Evolutionary conservation across 192 early-diverging fungal genomes (phyloP), one percentile per base, ranked within the genome.

Genomic region (Backusella tarrabulga): DNA sequence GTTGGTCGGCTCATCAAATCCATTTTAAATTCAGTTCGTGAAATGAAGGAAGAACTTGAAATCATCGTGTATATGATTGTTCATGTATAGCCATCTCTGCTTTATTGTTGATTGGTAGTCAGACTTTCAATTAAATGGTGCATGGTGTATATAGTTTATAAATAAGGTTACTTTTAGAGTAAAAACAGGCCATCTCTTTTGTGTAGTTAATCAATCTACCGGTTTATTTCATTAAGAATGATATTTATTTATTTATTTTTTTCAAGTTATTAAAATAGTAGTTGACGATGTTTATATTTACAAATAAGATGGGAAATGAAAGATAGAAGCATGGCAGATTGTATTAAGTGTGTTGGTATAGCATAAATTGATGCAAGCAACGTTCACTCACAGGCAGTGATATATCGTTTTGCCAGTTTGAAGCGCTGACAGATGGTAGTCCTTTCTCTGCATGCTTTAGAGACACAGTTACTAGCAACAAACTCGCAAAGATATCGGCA

Each of bases 261-360:
- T 32, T 50, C 6, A 50, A 50, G 19, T 50, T 32, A 63, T 63
- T 63, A 29, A 63, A 63, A 63, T 63, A 29, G 23, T 63, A 63
- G n/a, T 29, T 63, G 26, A 1, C 26, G 26, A 23, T 63, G 56
- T 63, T 63, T 29, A 63, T 63, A 63, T 63, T 63, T 63, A 63
- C 56, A 63, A 63, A 63, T n/a, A 63, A 29, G 21, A 63, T 63
- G 56, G 56, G 26, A 63, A 63, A 63, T 63, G 56, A 63, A 63
- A 63, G 29, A 63, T 23, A 11, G 54, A 60, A 60, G 23, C 21
- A 26, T 60, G 54, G 11, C 23, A 60, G 8, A 6, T 21, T 60
- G 21, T 60, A 60, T 60, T 60, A 60, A 60, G n/a, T 1, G 23
- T 21, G 7, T 29, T 63, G 56, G 56, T 63, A 63, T 63, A 29